phyloP scores from a whole-genome alignment of 345 rosid genomes.

The Moringa oleifera region DNA sequence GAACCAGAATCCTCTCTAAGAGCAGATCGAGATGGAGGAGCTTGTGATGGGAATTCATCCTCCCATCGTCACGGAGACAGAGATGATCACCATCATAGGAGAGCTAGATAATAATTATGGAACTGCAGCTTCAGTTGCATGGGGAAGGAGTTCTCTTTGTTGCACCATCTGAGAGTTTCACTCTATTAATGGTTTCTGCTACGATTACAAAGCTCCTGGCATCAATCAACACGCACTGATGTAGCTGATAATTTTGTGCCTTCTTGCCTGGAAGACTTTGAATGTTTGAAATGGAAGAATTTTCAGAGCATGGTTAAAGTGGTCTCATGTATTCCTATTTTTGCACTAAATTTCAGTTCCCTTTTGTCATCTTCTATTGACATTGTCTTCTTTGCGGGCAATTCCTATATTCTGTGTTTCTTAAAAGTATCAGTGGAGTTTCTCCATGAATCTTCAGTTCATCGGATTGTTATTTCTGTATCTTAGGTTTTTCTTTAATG shows the following conservation, averaged over 20 bases:
- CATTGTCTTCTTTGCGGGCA: no score
- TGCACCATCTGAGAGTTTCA: not conserved
- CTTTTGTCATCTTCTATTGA: no score
- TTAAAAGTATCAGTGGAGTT: no score
- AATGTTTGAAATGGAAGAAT: not conserved
- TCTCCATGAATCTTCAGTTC: no score
- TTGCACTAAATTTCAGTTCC: no score
- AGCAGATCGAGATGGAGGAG: constrained; percentile 25
- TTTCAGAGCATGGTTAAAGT: no score
- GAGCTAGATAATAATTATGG: constrained; percentile 14
- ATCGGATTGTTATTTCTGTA: no score
- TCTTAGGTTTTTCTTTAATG: no score
- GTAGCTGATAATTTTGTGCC: not conserved
- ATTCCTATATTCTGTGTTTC: no score
- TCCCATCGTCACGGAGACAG: constrained; percentile 24
- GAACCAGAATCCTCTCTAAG: constrained; percentile 22
- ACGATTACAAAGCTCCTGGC: not conserved
- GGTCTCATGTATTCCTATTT: no score
- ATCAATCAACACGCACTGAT: no score
- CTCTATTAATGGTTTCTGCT: not conserved
- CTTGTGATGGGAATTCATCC: constrained; percentile 26
- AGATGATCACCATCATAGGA: constrained; percentile 20
- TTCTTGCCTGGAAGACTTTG: not conserved
- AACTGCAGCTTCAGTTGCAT: not conserved
- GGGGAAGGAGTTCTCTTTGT: not conserved